Base-by-base conservation (phyloP, 1,284 basidiomycete species). In the Pseudozyma sp. region DNA sequence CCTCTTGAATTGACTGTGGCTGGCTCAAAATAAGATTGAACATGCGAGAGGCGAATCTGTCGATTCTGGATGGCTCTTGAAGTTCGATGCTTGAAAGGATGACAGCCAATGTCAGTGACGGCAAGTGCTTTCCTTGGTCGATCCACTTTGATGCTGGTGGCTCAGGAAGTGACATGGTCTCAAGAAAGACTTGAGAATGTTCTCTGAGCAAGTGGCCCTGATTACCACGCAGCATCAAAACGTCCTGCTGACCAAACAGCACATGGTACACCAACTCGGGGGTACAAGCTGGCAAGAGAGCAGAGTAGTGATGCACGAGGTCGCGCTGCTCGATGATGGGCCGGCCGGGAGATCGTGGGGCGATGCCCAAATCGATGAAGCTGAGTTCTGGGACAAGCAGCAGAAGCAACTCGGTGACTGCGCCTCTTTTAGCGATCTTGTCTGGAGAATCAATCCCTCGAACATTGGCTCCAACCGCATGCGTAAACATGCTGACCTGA, bases 141-240 rank as follows among this genome's bases (percentile, higher is more conserved):
- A 12, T n/a, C 52, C 52, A 52, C 8, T 42, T 52, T 4, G 52
- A 52, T 38, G 39, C 25, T 40, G 52, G 5, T n/a, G 18, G 39
- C 11, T 21, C 38, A 38, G 25, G 25, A 31, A 31, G 25, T 31
- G 25, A 31, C 25, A 21, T 38, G 18, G 10, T 18, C 16, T 43
- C 34, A 5, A 52, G 10, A 16, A 52, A 52, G 19, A 52, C 19
- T 13, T 39, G 19, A 8, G n/a, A 38, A 21, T 52, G 52, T 25
- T 52, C 52, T 42, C 52, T 19, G 36, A 52, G 52, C 52, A 52
- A 31, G 25, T 39, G 13, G 8, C 38, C 34, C 39, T 52, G 52
- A 42, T 40, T 19, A 12, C 52, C 52, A 6, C 13, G 39, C 9
- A 52, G 39, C 13, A 18, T 18, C 25, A 52, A n/a, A 8, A n/a